phyloP scores from a whole-genome alignment of 768 basidiomycete genomes.

The Lactarius sp. region DNA sequence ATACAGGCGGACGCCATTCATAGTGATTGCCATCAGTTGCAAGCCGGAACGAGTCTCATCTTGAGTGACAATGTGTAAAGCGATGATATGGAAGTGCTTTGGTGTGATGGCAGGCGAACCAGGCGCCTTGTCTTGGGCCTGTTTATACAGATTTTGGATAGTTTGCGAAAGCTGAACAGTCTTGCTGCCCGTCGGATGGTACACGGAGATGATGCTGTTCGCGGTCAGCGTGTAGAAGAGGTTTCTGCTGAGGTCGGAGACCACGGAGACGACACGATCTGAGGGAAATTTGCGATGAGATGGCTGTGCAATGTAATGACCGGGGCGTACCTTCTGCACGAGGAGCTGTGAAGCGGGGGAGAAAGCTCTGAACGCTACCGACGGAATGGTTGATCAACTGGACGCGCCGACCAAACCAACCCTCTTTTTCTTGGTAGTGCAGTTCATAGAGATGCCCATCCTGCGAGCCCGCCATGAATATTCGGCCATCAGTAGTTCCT shows the following conservation, averaged over 20 bases:
- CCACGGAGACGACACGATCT: constrained; percentile 71
- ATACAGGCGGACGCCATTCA: constrained; percentile 80
- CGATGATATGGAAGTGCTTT: constrained; percentile 63
- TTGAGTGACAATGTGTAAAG: constrained; percentile 62
- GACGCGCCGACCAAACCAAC: constrained; percentile 87
- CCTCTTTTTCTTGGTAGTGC: constrained; percentile 84
- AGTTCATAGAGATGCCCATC: constrained; percentile 91
- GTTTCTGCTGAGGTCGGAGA: constrained; percentile 62
- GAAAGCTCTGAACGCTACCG: constrained; percentile 68
- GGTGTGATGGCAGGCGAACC: constrained; percentile 68
- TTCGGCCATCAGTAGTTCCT: constrained; percentile 76
- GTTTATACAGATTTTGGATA: constrained; percentile 66
- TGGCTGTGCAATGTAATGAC: constrained; percentile 5
- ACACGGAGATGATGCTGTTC: constrained; percentile 62
- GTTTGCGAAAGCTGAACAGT: constrained; percentile 68
- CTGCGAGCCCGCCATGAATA: constrained; percentile 83
- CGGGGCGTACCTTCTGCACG: constrained; percentile 56
- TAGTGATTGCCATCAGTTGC: constrained; percentile 77
- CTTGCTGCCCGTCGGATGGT: constrained; percentile 58
- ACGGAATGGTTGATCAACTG: constrained; percentile 85
- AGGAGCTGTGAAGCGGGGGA: constrained; percentile 67
- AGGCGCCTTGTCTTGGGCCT: constrained; percentile 76
- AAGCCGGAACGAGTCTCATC: constrained; percentile 63
- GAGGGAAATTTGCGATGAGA: constrained; percentile 10
- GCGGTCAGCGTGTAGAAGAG: constrained; percentile 76